Evolutionary conservation across 2,329 filamentous ascomycete species (phyloP).

Genomic region (Orbilia blumenaviensis): DNA sequence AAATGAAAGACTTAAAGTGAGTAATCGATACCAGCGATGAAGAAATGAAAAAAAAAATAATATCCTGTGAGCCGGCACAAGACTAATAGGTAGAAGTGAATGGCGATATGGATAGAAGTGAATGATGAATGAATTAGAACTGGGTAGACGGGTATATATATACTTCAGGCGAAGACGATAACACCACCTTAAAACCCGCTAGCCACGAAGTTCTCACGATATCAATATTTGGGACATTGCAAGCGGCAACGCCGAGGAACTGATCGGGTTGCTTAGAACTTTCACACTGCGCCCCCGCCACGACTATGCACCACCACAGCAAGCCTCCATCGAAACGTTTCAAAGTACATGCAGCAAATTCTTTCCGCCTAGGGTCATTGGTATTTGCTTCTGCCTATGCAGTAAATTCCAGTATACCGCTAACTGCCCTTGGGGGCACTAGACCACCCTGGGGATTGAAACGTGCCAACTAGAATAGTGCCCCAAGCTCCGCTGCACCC

Average conservation of each 20-base stretch:
- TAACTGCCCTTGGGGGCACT: too few relatives aligned
- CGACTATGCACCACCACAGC: neutral
- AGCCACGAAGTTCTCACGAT: neutral
- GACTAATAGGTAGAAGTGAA: neutral
- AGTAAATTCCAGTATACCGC: too few relatives aligned
- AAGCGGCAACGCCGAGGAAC: neutral
- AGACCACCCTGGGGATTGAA: too few relatives aligned
- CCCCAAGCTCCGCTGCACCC: too few relatives aligned
- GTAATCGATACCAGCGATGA: neutral
- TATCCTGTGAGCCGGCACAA: neutral
- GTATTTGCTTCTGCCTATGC: too few relatives aligned
- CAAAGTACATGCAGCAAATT: neutral
- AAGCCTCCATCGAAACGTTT: neutral
- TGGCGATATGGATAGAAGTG: neutral
- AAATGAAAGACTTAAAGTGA: too few relatives aligned
- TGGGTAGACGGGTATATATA: neutral
- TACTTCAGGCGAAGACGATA: neutral
- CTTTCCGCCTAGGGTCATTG: neutral
- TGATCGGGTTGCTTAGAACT: neutral
- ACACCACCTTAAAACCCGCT: neutral
- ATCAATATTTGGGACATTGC: neutral
- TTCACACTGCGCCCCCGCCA: too few relatives aligned
- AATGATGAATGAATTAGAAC: neutral
- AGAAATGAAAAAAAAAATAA: neutral
- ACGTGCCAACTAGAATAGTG: too few relatives aligned